Percentiles rank a stretch among this genome's conserved stretches.
Conservation (phyloP, 495 filamentous ascomycete genomes). For the Clavariopsis aquatica region DNA sequence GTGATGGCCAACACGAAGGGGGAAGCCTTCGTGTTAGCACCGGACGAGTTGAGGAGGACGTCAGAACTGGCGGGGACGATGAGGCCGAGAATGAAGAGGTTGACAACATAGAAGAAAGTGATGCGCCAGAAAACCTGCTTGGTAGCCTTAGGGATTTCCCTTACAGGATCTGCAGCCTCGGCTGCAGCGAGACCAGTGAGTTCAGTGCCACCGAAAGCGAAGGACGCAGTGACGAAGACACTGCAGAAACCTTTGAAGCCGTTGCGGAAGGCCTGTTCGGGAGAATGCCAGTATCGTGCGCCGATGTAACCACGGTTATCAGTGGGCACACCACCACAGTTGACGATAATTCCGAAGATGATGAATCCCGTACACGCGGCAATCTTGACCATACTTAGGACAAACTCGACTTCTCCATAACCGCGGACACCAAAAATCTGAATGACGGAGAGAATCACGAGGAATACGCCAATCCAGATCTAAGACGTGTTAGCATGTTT, state of each 20-base stretch:
- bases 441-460: constrained; percentile 48
- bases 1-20: constrained; percentile 74
- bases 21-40: constrained; percentile 60
- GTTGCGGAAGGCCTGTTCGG: constrained; percentile 26
- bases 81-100: constrained; percentile 72
- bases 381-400: constrained; percentile 54
- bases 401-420: constrained; percentile 59
- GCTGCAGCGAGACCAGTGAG: constrained; percentile 53
- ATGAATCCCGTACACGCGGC: constrained; percentile 52
- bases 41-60: constrained; percentile 47
- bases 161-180: constrained; percentile 49
- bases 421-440: constrained; percentile 53
- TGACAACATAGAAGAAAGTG: constrained; percentile 71
- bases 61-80: constrained; percentile 60
- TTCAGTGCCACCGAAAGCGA: constrained; percentile 66
- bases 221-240: constrained; percentile 71
- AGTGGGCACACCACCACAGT: constrained; percentile 42
- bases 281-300: constrained; percentile 30
- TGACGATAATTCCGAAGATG: constrained; percentile 44
- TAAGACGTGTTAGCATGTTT: constrained; percentile 6
- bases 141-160: constrained; percentile 36
- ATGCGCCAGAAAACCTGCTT: constrained; percentile 46
- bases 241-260: constrained; percentile 69
- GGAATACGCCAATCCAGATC: constrained; percentile 53
- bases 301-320: constrained; percentile 42